A percentile compares a stretch with the other conserved stretches of the same genome.
Evolutionary conservation across 2,329 filamentous ascomycete genomes (phyloP).

Genomic region (Elsinoe batatas): DNA sequence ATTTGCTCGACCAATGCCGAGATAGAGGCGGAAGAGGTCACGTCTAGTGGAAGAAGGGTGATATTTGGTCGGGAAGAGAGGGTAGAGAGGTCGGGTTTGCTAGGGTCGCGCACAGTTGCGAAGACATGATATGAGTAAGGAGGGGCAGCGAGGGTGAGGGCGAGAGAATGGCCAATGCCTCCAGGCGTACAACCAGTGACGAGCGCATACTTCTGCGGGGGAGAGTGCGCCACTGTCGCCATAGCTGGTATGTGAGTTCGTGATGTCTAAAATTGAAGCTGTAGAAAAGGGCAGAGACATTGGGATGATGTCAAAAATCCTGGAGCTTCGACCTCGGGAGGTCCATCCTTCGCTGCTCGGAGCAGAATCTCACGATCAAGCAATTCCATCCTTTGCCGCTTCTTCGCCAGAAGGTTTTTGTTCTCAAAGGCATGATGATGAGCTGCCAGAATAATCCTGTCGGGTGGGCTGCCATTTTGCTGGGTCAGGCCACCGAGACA

Average conservation of each 20-base stretch:
- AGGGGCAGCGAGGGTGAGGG: conserved; percentile 32
- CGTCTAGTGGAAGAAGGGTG: conserved; percentile 43
- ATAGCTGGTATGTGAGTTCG: background rate
- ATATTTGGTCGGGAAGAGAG: conserved; percentile 28
- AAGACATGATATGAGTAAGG: conserved; percentile 45
- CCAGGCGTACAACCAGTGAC: conserved; percentile 40
- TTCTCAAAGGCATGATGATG: too few relatives aligned
- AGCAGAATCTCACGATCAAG: too few relatives aligned
- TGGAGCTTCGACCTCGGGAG: background rate
- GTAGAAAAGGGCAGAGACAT: background rate
- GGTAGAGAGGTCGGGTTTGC: conserved; percentile 14
- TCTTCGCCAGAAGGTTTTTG: too few relatives aligned
- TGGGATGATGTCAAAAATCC: conserved; percentile 1
- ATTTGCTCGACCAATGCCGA: conserved; percentile 38
- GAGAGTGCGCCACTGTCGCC: conserved; percentile 4
- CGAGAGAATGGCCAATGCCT: conserved; percentile 50
- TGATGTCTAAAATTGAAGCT: background rate
- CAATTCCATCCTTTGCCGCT: too few relatives aligned
- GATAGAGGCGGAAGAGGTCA: conserved; percentile 42
- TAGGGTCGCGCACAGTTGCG: conserved; percentile 45
- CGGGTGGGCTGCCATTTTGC: too few relatives aligned
- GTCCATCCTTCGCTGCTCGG: too few relatives aligned
- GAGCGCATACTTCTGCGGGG: conserved; percentile 22
- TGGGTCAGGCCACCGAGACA: too few relatives aligned
- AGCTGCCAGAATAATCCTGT: too few relatives aligned